These are phyloP conservation scores for Anthracocystis walkeri DNA, from an alignment of 1,284 basidiomycete genomes.

Conservation along the genomic window DNA sequence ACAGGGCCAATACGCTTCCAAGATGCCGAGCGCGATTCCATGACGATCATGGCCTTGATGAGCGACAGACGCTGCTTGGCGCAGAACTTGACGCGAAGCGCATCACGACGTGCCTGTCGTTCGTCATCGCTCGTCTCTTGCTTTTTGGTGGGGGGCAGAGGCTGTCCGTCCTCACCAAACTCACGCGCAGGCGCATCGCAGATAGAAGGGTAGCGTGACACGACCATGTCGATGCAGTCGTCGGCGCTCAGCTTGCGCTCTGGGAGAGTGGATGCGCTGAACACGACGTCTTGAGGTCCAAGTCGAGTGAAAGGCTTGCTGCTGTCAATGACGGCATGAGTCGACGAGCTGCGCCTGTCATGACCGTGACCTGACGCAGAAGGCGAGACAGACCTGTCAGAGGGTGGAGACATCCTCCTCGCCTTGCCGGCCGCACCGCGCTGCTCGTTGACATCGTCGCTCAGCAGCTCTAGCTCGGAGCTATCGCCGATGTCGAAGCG, in stretches of 20 bases:
- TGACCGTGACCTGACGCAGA: slow-evolving; percentile 8
- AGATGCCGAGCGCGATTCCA: slow-evolving; percentile 47
- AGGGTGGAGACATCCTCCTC: slow-evolving; percentile 15
- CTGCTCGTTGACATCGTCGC: slow-evolving; percentile 24
- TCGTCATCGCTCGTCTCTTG: slow-evolving; percentile 56
- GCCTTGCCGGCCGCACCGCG: slow-evolving; percentile 32
- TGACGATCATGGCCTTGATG: slow-evolving; percentile 61
- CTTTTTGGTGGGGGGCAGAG: slow-evolving; percentile 57
- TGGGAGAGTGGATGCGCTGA: slow-evolving; percentile 39
- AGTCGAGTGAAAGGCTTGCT: slow-evolving; percentile 44
- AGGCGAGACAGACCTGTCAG: slow-evolving; percentile 10
- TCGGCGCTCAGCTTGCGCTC: slow-evolving; percentile 21
- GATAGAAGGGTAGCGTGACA: slow-evolving; percentile 33
- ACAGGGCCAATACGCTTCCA: slow-evolving; percentile 46
- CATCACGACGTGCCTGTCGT: slow-evolving; percentile 40
- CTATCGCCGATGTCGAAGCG: slow-evolving; percentile 21
- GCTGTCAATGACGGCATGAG: slow-evolving; percentile 5
- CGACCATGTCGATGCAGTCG: slow-evolving; percentile 31
- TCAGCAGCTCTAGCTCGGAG: slow-evolving; percentile 35
- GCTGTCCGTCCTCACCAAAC: slow-evolving; percentile 53
- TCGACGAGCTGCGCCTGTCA: slow-evolving; percentile 11
- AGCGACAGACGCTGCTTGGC: slow-evolving; percentile 52
- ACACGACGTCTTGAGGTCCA: slow-evolving; percentile 37
- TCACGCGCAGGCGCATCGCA: slow-evolving; percentile 45
- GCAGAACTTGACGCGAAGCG: slow-evolving; percentile 38